Base-by-base conservation (phyloP, 2,329 filamentous ascomycete genomes). In the Aspergillus pseudotamarii region DNA sequence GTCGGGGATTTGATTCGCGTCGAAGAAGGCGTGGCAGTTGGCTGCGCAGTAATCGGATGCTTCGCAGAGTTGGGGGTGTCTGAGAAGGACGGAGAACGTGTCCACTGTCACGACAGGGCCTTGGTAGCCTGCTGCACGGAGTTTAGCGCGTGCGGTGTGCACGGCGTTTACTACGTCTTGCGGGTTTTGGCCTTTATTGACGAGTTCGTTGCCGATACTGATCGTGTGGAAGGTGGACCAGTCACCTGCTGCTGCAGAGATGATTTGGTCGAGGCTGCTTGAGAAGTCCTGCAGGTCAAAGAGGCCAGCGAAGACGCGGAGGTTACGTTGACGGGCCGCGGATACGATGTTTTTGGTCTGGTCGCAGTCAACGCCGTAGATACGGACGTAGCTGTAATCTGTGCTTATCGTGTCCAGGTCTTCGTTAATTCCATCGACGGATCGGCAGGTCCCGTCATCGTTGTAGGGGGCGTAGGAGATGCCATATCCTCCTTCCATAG, bases 11-110 rank as follows among this genome's bases (percentile, higher is more conserved):
- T 86, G 85, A 54, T 85, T 86, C 4, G 82, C 78, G 70, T 96
- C 91, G 76, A 95, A 96, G 84, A 93, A 96, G 14, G 92, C 86
- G 77, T 96, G 93, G 68, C 88, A 87, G 78, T 97, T 96, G 74
- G 90, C 86, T 19, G 92, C 91, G 72, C 89, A 92, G 79, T 91
- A 92, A 73, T 96, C 92, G 1, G 90, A 91, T 53, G 82, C 83
- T 30, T 88, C 76, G 79, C 93, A 96, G 55, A 97, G 84, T 58
- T 85, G 80, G 0, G 89, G 89, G 69, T 94, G 85, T 57, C 81
- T 78, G 55, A 89, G 80, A n/a, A 88, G 84, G 6, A 89, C 88
- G 26, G 86, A 84, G 71, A 92, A 91, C 0, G 91, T 94, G 74
- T 97, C 93, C 54, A 94, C 91, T 0, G 90, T 89, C 43, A 94